Base-by-base conservation (phyloP, 2,329 filamentous ascomycete species). In the Ophiostoma himal-ulmi region DNA sequence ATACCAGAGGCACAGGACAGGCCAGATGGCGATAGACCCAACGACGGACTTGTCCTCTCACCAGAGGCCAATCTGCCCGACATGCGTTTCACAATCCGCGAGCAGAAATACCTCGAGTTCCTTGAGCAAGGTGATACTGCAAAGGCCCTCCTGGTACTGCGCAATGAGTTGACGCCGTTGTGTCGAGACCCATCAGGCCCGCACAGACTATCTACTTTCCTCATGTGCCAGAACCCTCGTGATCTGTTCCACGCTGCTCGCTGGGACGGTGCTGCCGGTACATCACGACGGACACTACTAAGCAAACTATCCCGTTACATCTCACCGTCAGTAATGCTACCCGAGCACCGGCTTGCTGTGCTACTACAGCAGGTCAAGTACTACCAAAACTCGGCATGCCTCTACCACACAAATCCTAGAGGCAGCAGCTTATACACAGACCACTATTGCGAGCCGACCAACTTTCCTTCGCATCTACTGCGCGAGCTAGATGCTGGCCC, bases 251-350 rank as follows among this genome's bases (percentile, higher is more conserved):
- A 80, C 5, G 91, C 91, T 79, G 91, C 94, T 0, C 85, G 87
- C 11, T 98, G 94, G 94, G 92, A 96, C 77, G 93, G 93, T 17
- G 90, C 93, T 1, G 80, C 85, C 62, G 92, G 91, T 60, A 81
- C 87, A 70, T 97, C 93, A 60, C 88, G 94, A 73, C 88, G 88
- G 73, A 82, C 84, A 20, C 81, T 98, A 4, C 85, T 98, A 26
- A 92, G 91, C 0, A 88, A 95, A 72, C 82, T 98, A 44, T 97
- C 94, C 34, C 92, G 91, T 82, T 97, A 88, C 70, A 96, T 99
- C 78, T 97, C 95, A 1, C 94, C 95, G 0, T 95, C 93, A 4
- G 92, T 97, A 64, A 98, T 99, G 94, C 91, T 99, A 70, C 95
- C 95, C 1, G 92, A 97, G 77, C 92, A 95, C 78, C 89, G 95